Evolutionary conservation across 345 rosid species (phyloP).

Genomic region (Leavenworthia alabamica): DNA sequence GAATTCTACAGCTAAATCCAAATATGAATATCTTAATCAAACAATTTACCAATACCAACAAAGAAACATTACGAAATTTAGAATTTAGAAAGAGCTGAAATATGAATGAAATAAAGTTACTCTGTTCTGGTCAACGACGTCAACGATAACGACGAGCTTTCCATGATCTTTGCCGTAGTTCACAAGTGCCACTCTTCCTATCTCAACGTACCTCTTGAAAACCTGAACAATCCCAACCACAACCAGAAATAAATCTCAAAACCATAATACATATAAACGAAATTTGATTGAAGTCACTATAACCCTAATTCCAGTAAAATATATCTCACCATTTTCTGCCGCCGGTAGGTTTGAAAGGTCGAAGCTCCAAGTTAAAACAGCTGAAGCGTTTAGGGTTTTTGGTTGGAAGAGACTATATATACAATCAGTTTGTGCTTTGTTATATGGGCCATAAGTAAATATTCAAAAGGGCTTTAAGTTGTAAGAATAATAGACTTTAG

Average conservation of each 20-base stretch:
- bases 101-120: constrained; percentile 23
- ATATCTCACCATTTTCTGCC: constrained; percentile 25
- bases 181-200: constrained; percentile 84
- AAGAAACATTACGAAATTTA: not conserved
- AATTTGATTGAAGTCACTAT: not conserved
- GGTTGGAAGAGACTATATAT: not conserved
- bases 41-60: not conserved
- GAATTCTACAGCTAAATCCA: not conserved
- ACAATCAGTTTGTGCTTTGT: not conserved
- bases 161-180: constrained; percentile 89
- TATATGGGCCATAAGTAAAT: not conserved
- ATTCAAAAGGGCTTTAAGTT: not conserved
- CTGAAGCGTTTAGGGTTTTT: not conserved
- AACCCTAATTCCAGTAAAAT: not conserved
- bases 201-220: constrained; percentile 93
- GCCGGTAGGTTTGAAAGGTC: constrained; percentile 12
- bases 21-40: not conserved
- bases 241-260: not conserved
- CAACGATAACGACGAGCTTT: constrained; percentile 82
- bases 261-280: not conserved
- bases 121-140: constrained; percentile 83
- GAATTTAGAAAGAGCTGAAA: not conserved
- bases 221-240: constrained; percentile 40
- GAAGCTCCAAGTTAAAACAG: not conserved
- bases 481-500: not conserved